Evolutionary conservation across 2,329 filamentous ascomycete genomes (phyloP).

Genomic region (Zasmidium cellare): DNA sequence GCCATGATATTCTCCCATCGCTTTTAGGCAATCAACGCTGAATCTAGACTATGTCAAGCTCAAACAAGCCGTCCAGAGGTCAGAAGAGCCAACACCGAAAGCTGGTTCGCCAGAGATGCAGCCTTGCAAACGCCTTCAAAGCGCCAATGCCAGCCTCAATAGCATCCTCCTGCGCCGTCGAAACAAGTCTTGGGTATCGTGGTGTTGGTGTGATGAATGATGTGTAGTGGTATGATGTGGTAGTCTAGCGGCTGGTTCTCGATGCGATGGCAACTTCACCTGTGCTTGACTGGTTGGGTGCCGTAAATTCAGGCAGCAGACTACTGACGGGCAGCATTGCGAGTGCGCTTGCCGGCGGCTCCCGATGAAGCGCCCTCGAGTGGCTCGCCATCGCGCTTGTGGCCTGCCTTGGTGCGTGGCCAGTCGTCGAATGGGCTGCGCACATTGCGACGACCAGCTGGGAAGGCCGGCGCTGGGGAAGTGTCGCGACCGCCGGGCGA

Average conservation of each 20-base stretch:
- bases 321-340: background rate
- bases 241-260: conserved; percentile 5
- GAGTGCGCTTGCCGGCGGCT: conserved; percentile 17
- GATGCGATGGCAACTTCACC: conserved; percentile 1
- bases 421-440: conserved; percentile 67
- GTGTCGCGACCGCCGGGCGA: conserved; percentile 2
- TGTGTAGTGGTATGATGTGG: background rate
- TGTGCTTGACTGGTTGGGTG: background rate
- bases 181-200: background rate
- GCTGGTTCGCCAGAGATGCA: background rate
- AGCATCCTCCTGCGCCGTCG: no score
- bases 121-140: background rate
- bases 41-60: background rate
- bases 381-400: conserved; percentile 20
- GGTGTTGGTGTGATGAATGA: background rate
- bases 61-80: background rate
- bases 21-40: background rate
- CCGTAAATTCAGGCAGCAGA: background rate
- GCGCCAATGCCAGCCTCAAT: no score
- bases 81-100: no score
- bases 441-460: conserved; percentile 24
- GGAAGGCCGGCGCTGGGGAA: conserved; percentile 2
- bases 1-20: background rate
- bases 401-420: conserved; percentile 60
- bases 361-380: conserved; percentile 7